phyloP scores from a whole-genome alignment of 768 basidiomycete genomes.

The Strobilomyces dryophilus region DNA sequence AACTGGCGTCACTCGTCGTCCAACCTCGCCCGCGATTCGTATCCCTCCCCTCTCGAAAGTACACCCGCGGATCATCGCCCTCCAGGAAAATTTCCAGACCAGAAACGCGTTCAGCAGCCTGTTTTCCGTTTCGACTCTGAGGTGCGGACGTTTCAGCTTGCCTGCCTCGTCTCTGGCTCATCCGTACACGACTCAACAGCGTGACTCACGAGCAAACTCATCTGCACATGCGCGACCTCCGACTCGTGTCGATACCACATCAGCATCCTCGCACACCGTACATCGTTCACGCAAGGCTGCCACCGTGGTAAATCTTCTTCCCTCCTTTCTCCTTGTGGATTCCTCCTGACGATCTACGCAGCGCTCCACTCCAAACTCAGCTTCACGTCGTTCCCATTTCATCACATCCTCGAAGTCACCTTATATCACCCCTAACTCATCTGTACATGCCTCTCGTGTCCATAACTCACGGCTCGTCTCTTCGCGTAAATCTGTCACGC shows the following conservation, averaged over 20 bases:
- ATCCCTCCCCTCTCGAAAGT: conserved; percentile 2
- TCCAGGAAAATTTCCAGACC: not conserved
- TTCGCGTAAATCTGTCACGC: not conserved
- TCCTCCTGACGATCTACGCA: conserved; percentile 6
- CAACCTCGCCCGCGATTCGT: conserved; percentile 7
- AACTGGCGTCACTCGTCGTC: conserved; percentile 12
- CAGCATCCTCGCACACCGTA: not conserved
- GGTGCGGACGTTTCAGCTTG: conserved; percentile 7
- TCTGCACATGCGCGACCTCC: conserved; percentile 2
- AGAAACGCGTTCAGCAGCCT: conserved; percentile 9
- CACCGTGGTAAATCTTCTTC: conserved; percentile 11
- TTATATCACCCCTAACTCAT: conserved; percentile 2
- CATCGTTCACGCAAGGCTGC: conserved; percentile 7
- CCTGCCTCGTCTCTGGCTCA: conserved; percentile 1
- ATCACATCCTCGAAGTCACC: not conserved
- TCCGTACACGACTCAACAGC: conserved; percentile 9
- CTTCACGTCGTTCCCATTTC: not conserved
- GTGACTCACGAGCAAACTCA: not conserved
- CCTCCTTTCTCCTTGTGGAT: not conserved
- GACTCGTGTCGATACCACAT: conserved; percentile 9
- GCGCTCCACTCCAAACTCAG: not conserved
- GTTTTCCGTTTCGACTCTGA: conserved; percentile 3
- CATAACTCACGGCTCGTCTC: conserved; percentile 1
- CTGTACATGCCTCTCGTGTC: conserved; percentile 4
- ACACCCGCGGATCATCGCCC: not conserved